phyloP scores from a whole-genome alignment of 2,329 filamentous ascomycete genomes.

The Byssothecium circinans region DNA sequence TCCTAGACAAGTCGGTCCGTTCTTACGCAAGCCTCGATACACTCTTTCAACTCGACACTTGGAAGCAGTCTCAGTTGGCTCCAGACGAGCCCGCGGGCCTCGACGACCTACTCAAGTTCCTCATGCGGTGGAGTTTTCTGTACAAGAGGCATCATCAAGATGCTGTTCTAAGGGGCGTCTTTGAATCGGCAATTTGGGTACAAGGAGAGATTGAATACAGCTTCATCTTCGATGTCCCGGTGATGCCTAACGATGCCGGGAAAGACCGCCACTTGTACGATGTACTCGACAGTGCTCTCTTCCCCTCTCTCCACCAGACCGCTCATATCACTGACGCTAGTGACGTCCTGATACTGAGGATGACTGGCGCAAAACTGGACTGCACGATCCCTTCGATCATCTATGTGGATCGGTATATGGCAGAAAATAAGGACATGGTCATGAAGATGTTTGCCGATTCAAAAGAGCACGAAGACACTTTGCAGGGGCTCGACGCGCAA shows the following conservation, averaged over 20 bases:
- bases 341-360: constrained; percentile 57
- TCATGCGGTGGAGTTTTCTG: constrained; percentile 54
- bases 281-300: constrained; percentile 55
- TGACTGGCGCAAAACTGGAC: constrained; percentile 42
- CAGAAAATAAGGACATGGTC: constrained; percentile 52
- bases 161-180: constrained; percentile 45
- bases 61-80: constrained; percentile 21
- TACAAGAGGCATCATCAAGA: constrained; percentile 47
- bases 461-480: constrained; percentile 30
- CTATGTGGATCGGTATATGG: constrained; percentile 63
- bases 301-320: constrained; percentile 20
- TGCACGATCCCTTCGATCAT: constrained; percentile 57
- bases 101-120: constrained; percentile 49
- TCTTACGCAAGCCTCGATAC: constrained; percentile 61
- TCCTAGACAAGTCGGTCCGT: constrained; percentile 59
- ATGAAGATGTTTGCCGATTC: constrained; percentile 51
- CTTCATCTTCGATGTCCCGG: constrained; percentile 31
- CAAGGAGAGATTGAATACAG: constrained; percentile 27
- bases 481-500: constrained; percentile 38
- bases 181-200: constrained; percentile 48
- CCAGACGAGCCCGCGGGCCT: constrained; percentile 25
- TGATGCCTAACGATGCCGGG: constrained; percentile 19
- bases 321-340: constrained; percentile 44
- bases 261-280: constrained; percentile 54
- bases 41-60: constrained; percentile 49